Evolutionary conservation across 441 rosid genomes (phyloP).

Genomic region (Flueggea neowawraea): DNA sequence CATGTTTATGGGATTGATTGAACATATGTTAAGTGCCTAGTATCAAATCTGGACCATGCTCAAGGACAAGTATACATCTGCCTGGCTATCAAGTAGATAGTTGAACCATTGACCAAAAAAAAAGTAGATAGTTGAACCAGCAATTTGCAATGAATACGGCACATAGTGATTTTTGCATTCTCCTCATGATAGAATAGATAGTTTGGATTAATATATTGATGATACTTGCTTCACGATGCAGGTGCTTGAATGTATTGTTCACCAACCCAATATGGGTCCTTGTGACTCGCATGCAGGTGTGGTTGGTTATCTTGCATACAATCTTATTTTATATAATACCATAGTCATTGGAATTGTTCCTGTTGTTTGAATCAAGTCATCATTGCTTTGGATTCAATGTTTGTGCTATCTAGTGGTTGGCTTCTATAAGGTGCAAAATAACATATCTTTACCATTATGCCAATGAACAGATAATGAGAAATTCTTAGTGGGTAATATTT

Average conservation of each 20-base stretch:
- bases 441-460: no score
- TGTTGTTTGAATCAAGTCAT: background rate
- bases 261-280: slow-evolving; percentile 74
- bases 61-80: background rate
- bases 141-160: background rate
- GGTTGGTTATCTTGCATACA: background rate
- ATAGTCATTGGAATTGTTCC: background rate
- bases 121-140: background rate
- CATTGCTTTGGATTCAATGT: background rate
- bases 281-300: slow-evolving; percentile 78
- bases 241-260: slow-evolving; percentile 64
- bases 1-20: background rate
- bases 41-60: background rate
- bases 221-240: slow-evolving; percentile 21
- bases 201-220: slow-evolving; percentile 2
- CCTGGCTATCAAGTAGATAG: background rate
- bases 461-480: no score
- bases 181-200: background rate
- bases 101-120: background rate
- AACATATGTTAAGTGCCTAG: background rate
- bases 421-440: no score
- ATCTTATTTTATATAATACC: background rate
- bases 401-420: no score
- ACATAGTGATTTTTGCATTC: background rate
- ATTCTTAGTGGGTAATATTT: no score